Evolutionary conservation across 129 eudicot genomes (phyloP).

Genomic region (Flaveria trinervia): DNA sequence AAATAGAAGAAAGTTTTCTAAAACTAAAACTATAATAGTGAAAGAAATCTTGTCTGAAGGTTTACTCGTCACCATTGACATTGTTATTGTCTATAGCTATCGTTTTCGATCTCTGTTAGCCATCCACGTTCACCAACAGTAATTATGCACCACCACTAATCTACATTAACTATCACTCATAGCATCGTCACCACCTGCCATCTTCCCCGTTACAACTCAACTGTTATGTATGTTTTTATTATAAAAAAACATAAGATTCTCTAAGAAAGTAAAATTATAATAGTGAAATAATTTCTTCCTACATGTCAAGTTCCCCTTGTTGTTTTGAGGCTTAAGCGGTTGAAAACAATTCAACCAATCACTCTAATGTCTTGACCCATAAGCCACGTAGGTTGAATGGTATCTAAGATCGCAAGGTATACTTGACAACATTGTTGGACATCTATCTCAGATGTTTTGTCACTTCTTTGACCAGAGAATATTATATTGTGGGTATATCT

Average conservation of each 20-base stretch:
- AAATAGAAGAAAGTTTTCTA: too few relatives aligned
- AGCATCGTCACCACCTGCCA: too few relatives aligned
- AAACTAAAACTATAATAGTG: too few relatives aligned
- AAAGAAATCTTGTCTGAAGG: too few relatives aligned
- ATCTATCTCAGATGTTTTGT: slow-evolving; percentile 16
- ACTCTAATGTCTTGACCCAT: slow-evolving; percentile 3
- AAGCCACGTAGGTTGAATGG: slow-evolving; percentile 27
- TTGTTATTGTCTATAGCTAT: background rate
- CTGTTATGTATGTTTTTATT: too few relatives aligned
- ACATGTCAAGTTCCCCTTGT: slow-evolving; percentile 32
- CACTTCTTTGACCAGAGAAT: slow-evolving; percentile 31
- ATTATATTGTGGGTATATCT: slow-evolving; percentile 14
- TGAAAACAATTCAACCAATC: slow-evolving; percentile 30
- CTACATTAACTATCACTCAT: too few relatives aligned
- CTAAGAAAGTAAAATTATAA: too few relatives aligned
- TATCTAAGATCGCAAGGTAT: slow-evolving; percentile 29
- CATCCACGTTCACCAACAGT: background rate
- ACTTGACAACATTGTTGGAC: slow-evolving; percentile 30
- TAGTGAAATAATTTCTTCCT: too few relatives aligned
- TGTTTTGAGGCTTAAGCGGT: slow-evolving; percentile 39
- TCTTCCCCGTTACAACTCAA: too few relatives aligned
- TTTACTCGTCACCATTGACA: too few relatives aligned
- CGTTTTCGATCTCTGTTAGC: too few relatives aligned
- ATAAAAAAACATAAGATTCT: too few relatives aligned
- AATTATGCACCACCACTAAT: background rate